phyloP scores from a whole-genome alignment of 2,329 filamentous ascomycete species.

The Tolypocladium album region DNA sequence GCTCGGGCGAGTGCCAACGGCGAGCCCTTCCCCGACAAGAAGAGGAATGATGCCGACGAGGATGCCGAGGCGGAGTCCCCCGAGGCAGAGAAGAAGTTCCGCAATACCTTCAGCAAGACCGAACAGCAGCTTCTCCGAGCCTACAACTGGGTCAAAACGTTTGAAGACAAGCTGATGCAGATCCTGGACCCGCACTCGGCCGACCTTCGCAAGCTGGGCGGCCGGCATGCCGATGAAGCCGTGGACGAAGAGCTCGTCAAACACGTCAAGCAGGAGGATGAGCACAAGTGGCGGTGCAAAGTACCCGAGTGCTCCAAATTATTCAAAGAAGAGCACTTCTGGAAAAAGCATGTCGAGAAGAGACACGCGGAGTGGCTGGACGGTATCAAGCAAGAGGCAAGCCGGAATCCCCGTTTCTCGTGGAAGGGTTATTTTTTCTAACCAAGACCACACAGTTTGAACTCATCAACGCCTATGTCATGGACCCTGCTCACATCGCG shows the following conservation, averaged over 20 bases:
- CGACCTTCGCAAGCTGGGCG: conserved; percentile 83
- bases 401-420: not conserved
- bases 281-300: conserved; percentile 93
- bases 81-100: conserved; percentile 60
- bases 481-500: conserved; percentile 90
- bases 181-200: conserved; percentile 83
- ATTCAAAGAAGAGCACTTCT: conserved; percentile 95
- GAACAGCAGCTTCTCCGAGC: conserved; percentile 90
- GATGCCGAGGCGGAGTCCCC: conserved; percentile 38
- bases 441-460: conserved; percentile 47
- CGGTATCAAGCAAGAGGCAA: conserved; percentile 69
- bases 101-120: conserved; percentile 59
- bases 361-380: conserved; percentile 84
- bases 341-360: conserved; percentile 97
- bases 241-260: conserved; percentile 77
- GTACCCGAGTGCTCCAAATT: conserved; percentile 92
- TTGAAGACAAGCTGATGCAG: conserved; percentile 91
- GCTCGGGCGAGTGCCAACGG: conserved; percentile 76
- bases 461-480: conserved; percentile 86
- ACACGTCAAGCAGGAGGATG: conserved; percentile 93
- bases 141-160: conserved; percentile 98
- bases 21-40: conserved; percentile 75
- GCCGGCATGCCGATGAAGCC: conserved; percentile 75
- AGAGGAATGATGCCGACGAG: conserved; percentile 56
- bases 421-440: not conserved